These are phyloP conservation scores for Colletotrichum sansevieriae DNA, from an alignment of 2,329 filamentous ascomycete genomes.

Conservation along the genomic window DNA sequence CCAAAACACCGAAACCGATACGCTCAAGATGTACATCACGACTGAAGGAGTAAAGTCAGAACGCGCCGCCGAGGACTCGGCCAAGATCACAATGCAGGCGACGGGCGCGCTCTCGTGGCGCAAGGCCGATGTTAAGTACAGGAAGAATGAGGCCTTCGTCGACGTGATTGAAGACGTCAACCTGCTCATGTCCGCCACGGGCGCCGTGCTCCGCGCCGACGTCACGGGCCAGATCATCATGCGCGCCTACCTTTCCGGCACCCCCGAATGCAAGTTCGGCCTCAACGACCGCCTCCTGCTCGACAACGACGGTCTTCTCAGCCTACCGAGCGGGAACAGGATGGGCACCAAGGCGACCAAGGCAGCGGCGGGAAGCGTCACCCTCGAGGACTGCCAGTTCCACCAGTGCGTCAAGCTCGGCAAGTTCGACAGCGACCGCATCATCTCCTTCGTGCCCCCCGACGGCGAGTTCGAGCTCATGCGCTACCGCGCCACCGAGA, in stretches of 20 bases:
- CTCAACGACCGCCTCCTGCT: slow-evolving; percentile 94
- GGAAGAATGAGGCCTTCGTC: slow-evolving; percentile 99
- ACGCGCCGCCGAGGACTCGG: slow-evolving; percentile 87
- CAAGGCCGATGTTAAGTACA: slow-evolving; percentile 97
- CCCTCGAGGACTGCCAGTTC: slow-evolving; percentile 97
- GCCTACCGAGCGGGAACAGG: slow-evolving; percentile 79
- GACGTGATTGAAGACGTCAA: slow-evolving; percentile 99
- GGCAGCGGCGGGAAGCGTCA: slow-evolving; percentile 94
- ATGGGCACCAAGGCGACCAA: slow-evolving; percentile 91
- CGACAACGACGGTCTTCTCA: slow-evolving; percentile 78
- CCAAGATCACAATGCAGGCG: slow-evolving; percentile 99
- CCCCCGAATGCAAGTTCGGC: slow-evolving; percentile 98
- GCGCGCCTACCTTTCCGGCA: slow-evolving; percentile 96
- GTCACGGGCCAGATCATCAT: slow-evolving; percentile 98
- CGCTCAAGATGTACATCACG: slow-evolving; percentile 99
- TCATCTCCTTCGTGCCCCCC: slow-evolving; percentile 96
- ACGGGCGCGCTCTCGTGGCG: slow-evolving; percentile 97
- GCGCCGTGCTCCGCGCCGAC: slow-evolving; percentile 93
- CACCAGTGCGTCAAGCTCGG: slow-evolving; percentile 98
- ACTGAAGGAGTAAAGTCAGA: slow-evolving; percentile 98
- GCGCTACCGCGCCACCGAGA: slow-evolving; percentile 98
- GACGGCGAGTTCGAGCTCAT: slow-evolving; percentile 99
- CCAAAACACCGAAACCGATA: slow-evolving; percentile 98
- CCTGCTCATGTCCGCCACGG: slow-evolving; percentile 97
- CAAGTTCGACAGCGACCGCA: slow-evolving; percentile 95